A percentile compares a stretch with the other conserved stretches of the same genome.
These are phyloP conservation scores for Phoenix roebelenii DNA, from an alignment of 176 grass and related monocot genomes.

Conservation along the genomic window DNA sequence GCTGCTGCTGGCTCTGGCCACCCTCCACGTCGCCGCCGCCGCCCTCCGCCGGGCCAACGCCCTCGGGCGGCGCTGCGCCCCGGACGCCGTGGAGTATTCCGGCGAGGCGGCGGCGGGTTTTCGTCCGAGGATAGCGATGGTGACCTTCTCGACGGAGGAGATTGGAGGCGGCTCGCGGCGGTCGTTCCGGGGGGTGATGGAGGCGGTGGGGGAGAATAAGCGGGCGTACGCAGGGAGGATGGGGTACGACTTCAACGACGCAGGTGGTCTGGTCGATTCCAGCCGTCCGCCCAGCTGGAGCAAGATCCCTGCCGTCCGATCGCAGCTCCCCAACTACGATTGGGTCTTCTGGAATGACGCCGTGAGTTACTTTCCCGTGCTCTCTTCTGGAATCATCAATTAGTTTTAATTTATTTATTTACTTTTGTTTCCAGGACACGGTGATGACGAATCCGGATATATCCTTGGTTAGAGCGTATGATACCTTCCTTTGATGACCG, in stretches of 20 bases:
- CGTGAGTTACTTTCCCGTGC: constrained; percentile 1
- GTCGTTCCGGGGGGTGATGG: constrained; percentile 8
- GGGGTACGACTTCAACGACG: constrained; percentile 26
- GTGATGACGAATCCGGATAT: constrained; percentile 54
- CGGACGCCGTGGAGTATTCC: neutral
- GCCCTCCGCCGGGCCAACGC: constrained; percentile 20
- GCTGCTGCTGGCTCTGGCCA: neutral
- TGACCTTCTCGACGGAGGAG: constrained; percentile 15
- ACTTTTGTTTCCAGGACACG: constrained; percentile 42
- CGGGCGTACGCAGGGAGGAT: constrained; percentile 8
- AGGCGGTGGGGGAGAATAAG: constrained; percentile 21
- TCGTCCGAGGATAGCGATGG: constrained; percentile 23
- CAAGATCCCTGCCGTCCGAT: constrained; percentile 35
- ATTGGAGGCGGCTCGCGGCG: neutral
- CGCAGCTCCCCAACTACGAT: constrained; percentile 25
- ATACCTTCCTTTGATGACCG: no score
- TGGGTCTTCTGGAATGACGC: constrained; percentile 46
- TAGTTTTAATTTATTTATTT: no score
- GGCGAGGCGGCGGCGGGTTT: neutral
- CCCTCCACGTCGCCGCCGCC: neutral
- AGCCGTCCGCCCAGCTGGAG: constrained; percentile 39
- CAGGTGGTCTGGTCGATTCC: constrained; percentile 15
- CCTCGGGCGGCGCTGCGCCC: constrained; percentile 24
- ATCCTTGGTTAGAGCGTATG: constrained; percentile 38
- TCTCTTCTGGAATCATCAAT: no score